A percentile compares a stretch with the other conserved stretches of the same genome.
These are phyloP conservation scores for Achlya hypogyna DNA, from an alignment of 352 stramenopile genomes.

Conservation along the genomic window DNA sequence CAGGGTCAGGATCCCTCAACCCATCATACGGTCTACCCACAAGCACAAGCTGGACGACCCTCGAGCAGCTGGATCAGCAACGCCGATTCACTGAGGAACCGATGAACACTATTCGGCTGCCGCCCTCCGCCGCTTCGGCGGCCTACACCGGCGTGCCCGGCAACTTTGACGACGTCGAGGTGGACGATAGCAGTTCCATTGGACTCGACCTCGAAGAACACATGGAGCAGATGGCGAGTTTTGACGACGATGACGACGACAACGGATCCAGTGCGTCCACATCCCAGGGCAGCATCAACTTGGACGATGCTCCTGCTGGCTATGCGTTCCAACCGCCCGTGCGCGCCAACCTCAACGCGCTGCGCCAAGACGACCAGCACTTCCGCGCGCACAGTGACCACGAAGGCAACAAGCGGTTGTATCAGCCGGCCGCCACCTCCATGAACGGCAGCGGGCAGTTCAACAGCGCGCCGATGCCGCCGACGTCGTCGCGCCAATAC, in stretches of 20 bases:
- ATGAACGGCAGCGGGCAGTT: neutral
- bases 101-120: neutral
- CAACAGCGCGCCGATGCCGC: neutral
- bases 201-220: slow-evolving; percentile 2
- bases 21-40: neutral
- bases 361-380: neutral
- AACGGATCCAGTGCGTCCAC: neutral
- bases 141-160: neutral
- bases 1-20: neutral
- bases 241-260: slow-evolving; percentile 11
- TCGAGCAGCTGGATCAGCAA: neutral
- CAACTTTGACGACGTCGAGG: slow-evolving; percentile 14
- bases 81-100: slow-evolving; percentile 2
- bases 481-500: neutral
- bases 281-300: neutral
- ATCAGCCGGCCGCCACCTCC: too few relatives aligned
- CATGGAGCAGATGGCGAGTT: neutral
- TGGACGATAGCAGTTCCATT: slow-evolving; percentile 15
- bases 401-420: neutral
- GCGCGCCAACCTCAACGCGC: neutral
- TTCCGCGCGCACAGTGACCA: neutral
- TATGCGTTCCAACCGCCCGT: neutral
- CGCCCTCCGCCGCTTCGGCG: neutral
- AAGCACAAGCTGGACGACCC: slow-evolving; percentile 8
- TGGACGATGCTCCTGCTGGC: neutral